Conservation (phyloP, 345 rosid species). For the Eucalyptus dawsonii region DNA sequence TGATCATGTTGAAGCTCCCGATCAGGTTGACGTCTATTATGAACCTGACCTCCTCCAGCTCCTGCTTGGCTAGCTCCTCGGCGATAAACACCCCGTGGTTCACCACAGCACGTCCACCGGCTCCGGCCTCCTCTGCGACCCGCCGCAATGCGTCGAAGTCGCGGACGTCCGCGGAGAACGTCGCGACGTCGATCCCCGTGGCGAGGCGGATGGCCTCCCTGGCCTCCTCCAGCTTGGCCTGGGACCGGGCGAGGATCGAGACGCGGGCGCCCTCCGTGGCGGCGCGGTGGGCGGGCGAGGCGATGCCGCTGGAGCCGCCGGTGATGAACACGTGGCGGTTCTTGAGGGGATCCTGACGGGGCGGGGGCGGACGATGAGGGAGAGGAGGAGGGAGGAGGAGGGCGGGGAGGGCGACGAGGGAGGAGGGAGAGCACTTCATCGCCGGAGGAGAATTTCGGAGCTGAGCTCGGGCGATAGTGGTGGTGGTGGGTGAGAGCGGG, state of each 20-base stretch:
- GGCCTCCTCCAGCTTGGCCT: constrained; percentile 55
- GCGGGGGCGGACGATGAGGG: constrained; percentile 41
- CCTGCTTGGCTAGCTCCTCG: constrained; percentile 47
- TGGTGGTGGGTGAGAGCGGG: no score
- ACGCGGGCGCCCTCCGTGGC: constrained; percentile 62
- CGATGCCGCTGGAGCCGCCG: constrained; percentile 88
- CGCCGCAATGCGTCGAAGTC: constrained; percentile 41
- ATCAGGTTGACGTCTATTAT: constrained; percentile 71
- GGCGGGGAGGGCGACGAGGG: constrained; percentile 10
- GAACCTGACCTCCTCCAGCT: constrained; percentile 49
- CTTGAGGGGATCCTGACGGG: constrained; percentile 47
- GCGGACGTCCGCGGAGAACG: constrained; percentile 64
- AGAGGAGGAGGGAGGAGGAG: constrained; percentile 30
- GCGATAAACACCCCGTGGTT: constrained; percentile 70
- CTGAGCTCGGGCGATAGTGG: no score
- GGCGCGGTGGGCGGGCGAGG: constrained; percentile 57
- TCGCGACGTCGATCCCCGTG: constrained; percentile 56
- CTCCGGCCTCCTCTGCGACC: constrained; percentile 47
- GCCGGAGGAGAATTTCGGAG: no score
- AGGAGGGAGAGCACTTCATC: background rate
- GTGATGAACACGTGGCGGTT: constrained; percentile 85
- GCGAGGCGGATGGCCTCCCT: constrained; percentile 40
- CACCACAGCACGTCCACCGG: constrained; percentile 70
- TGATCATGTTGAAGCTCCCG: constrained; percentile 76
- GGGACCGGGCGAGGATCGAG: constrained; percentile 66